phyloP scores from a whole-genome alignment of 148 eudicot genomes.

The Diospyros lotus region DNA sequence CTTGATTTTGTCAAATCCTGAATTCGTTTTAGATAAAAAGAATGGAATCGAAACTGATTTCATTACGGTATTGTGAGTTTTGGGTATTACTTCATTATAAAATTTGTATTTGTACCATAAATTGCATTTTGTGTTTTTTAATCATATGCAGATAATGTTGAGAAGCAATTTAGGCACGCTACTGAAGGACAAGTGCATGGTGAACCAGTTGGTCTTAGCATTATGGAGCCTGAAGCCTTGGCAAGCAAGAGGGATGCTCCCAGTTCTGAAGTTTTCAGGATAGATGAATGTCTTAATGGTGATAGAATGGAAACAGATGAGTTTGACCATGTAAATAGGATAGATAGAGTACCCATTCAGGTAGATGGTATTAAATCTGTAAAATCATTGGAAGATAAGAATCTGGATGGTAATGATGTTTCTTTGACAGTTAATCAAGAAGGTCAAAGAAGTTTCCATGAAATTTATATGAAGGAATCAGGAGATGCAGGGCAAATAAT shows the following conservation, averaged over 20 bases:
- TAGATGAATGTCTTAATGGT: constrained; percentile 16
- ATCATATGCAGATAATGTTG: constrained; percentile 20
- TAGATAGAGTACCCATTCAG: constrained; percentile 3
- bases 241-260: constrained; percentile 14
- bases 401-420: constrained; percentile 10
- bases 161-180: constrained; percentile 11
- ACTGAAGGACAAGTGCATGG: constrained; percentile 18
- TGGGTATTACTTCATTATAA: neutral
- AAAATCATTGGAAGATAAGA: constrained; percentile 7
- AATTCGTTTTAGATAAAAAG: neutral
- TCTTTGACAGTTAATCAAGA: constrained; percentile 21
- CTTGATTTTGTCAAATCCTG: neutral
- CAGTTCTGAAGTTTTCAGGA: constrained; percentile 18
- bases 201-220: constrained; percentile 13
- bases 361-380: neutral
- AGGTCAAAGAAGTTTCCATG: constrained; percentile 27
- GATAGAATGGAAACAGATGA: constrained; percentile 25
- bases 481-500: constrained; percentile 20
- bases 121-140: neutral
- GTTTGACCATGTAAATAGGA: constrained; percentile 11
- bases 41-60: neutral
- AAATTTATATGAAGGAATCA: constrained; percentile 30
- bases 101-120: neutral
- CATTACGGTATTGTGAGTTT: neutral
- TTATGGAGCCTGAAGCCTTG: constrained; percentile 17